Conservation (phyloP, 1,284 basidiomycete genomes). For the Rugosomyces carneus region DNA sequence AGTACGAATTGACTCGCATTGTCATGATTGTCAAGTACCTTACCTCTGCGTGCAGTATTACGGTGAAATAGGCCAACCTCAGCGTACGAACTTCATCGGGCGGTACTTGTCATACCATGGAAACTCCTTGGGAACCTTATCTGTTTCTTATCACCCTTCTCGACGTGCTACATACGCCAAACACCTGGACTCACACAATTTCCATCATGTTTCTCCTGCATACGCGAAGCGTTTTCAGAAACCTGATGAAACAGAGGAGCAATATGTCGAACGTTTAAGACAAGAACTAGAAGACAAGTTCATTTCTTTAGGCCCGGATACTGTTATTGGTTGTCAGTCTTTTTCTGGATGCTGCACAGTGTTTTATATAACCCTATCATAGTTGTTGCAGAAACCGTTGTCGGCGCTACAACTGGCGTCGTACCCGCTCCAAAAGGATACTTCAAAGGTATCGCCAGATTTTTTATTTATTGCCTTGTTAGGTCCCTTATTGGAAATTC, state of each 20-base stretch:
- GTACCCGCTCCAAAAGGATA: slow-evolving; percentile 74
- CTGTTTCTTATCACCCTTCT: slow-evolving; percentile 57
- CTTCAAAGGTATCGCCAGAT: slow-evolving; percentile 41
- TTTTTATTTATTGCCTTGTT: not conserved
- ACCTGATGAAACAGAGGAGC: slow-evolving; percentile 63
- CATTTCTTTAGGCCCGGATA: slow-evolving; percentile 71
- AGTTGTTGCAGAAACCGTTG: slow-evolving; percentile 81
- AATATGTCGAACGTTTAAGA: slow-evolving; percentile 70
- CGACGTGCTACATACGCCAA: slow-evolving; percentile 63
- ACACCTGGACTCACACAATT: slow-evolving; percentile 57
- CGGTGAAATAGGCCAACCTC: slow-evolving; percentile 59
- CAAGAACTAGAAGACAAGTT: slow-evolving; percentile 83
- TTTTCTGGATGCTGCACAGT: not conserved
- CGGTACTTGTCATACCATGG: slow-evolving; percentile 79
- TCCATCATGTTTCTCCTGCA: slow-evolving; percentile 82
- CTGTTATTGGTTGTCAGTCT: slow-evolving; percentile 68
- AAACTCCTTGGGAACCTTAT: slow-evolving; percentile 69
- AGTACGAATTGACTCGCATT: slow-evolving; percentile 27
- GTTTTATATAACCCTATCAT: not conserved
- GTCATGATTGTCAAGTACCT: slow-evolving; percentile 1
- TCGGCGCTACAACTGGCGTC: slow-evolving; percentile 77
- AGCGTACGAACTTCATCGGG: slow-evolving; percentile 75
- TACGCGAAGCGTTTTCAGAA: slow-evolving; percentile 74
- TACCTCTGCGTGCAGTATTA: slow-evolving; percentile 44
- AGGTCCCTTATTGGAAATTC: not conserved